A percentile compares a stretch with the other conserved stretches of the same genome.
Conservation (phyloP, 2,329 filamentous ascomycete species). For the Leptographium wingfieldii region DNA sequence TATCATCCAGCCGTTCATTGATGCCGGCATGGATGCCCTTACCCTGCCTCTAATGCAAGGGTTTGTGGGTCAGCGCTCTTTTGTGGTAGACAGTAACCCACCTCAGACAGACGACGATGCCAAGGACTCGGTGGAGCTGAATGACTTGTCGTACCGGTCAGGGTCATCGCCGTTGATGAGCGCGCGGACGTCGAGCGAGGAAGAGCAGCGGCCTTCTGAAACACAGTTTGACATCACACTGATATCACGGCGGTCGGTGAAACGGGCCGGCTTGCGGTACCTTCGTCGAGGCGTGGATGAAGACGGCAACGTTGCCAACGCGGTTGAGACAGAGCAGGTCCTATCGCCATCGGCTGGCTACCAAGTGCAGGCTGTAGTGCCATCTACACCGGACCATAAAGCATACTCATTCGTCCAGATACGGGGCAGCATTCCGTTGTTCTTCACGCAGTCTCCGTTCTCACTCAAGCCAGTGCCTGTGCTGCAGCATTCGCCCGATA, state of each 20-base stretch:
- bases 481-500: constrained; percentile 65
- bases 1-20: constrained; percentile 60
- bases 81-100: constrained; percentile 55
- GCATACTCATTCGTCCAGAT: constrained; percentile 78
- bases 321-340: constrained; percentile 90
- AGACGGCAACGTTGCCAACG: constrained; percentile 76
- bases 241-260: constrained; percentile 77
- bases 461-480: constrained; percentile 79
- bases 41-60: constrained; percentile 82
- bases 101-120: constrained; percentile 36
- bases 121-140: constrained; percentile 31
- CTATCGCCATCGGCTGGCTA: constrained; percentile 43
- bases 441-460: constrained; percentile 91
- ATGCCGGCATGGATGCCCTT: constrained; percentile 57
- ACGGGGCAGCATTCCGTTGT: constrained; percentile 83
- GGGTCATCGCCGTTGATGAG: constrained; percentile 6
- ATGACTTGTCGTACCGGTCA: constrained; percentile 14
- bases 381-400: constrained; percentile 23
- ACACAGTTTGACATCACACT: constrained; percentile 67
- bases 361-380: neutral
- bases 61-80: constrained; percentile 77
- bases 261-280: constrained; percentile 80
- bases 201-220: constrained; percentile 30
- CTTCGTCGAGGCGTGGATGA: constrained; percentile 84
- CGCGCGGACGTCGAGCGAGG: constrained; percentile 7